These are phyloP conservation scores for Stromatinia cepivora DNA, from an alignment of 2,329 filamentous ascomycete genomes.

Conservation along the genomic window DNA sequence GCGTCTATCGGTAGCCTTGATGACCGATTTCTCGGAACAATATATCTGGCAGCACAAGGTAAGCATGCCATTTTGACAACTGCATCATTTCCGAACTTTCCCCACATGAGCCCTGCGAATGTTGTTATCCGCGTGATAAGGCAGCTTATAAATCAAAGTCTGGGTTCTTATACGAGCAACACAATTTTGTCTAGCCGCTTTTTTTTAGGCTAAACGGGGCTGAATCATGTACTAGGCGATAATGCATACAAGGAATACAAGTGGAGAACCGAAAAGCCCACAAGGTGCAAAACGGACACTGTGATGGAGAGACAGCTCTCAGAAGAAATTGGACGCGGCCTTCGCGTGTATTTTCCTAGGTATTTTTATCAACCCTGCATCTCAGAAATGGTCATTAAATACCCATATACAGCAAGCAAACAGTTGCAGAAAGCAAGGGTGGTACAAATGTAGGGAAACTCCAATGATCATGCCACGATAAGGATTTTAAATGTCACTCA, in stretches of 20 bases:
- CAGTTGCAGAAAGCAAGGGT: constrained; percentile 64
- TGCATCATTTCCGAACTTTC: constrained; percentile 21
- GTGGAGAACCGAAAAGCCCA: constrained; percentile 40
- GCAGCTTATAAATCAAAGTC: neutral
- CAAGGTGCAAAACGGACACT: constrained; percentile 29
- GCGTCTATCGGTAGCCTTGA: constrained; percentile 81
- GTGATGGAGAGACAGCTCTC: constrained; percentile 31
- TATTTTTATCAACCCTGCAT: constrained; percentile 24
- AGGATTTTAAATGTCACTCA: neutral
- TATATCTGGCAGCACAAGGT: constrained; percentile 61
- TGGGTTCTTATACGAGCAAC: constrained; percentile 10
- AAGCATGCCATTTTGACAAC: constrained; percentile 24
- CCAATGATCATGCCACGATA: neutral
- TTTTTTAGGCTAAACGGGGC: constrained; percentile 12
- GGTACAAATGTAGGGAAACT: constrained; percentile 53
- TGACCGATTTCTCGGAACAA: constrained; percentile 59
- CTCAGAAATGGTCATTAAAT: constrained; percentile 3
- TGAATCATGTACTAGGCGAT: constrained; percentile 44
- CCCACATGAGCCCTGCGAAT: neutral
- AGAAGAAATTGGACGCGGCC: constrained; percentile 47
- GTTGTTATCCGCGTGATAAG: constrained; percentile 12
- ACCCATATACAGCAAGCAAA: constrained; percentile 47
- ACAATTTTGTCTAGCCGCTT: constrained; percentile 2
- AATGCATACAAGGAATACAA: constrained; percentile 47
- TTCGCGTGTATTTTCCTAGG: constrained; percentile 82